Base-by-base conservation (phyloP, 2,329 filamentous ascomycete genomes). In the Clonostachys byssicola region DNA sequence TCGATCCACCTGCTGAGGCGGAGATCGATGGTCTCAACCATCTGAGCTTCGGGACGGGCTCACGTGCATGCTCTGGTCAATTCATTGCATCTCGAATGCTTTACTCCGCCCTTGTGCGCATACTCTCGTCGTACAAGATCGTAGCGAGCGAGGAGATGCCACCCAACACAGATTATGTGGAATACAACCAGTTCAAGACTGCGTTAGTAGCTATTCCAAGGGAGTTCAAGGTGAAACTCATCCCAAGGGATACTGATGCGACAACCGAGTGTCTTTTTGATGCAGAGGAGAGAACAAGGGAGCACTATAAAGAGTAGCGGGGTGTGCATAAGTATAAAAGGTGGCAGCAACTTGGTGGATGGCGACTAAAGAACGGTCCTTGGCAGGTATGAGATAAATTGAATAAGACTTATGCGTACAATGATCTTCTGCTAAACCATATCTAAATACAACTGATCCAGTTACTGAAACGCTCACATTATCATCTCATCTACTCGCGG, bases 161-260 rank as follows among this genome's bases (percentile, higher is more conserved):
- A 0, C 80, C 79, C 0, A 83, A 81, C 52, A 82, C 78, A 0
- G 78, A 83, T 55, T 83, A 83, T 51, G 73, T 83, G 5, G 78
- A 83, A 6, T 83, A 83, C 54, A 83, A 83, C 52, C 70, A 77
- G 54, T 74, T 81, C 54, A 82, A 83, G 61, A 74, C 72, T 2
- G 79, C 79, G 0, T 54, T 83, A 34, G 79, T 83, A 12, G 80
- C 80, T 0, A 82, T 83, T 44, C 80, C 80, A 2, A 61, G 72
- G 41, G 72, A 80, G 41, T 83, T 83, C 58, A 80, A 78, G 54
- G 72, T 82, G 6, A 75, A 66, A 54, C 59, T 83, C n/a, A 63
- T 80, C 14, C 75, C 77, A 0, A 65, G 79, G 42, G 74, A 79
- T 53, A 55, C 61, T 2, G 58, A 49, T 1, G 50, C 59, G 23